Evolutionary conservation across 148 eudicot species (phyloP), one percentile per base, ranked within the genome.

Genomic region (Polygonum maritimum): DNA sequence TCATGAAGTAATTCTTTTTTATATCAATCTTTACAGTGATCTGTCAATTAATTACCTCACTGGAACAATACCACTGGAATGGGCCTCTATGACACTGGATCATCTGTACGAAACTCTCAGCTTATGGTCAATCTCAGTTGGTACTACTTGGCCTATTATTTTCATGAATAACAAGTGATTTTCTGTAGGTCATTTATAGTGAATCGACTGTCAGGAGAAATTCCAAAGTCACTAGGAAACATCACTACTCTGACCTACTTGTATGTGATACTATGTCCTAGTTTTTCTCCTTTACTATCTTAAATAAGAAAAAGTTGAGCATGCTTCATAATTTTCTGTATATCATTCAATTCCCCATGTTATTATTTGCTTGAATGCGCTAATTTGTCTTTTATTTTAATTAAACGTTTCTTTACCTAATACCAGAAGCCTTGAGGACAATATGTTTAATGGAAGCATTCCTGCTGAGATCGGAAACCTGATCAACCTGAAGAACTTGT

Each of bases 401-500:
- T 41, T 44, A 38, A 62, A 74, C 15, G 44, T 35, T 36, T 67
- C 44, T 21, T 31, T 31, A 48, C 41, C 13, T 40, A 52, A 70
- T 71, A 80, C 75, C 88, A 87, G 88, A 84, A 80, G 81, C 76
- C 35, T 88, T 40, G 88, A 84, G 81, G 75, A 40, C 78, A 85
- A 88, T 73, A 36, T 48, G 76, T 85, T 88, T 69, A 75, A 48
- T 71, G 91, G 88, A 72, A 78, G 62, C 9, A 82, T 88, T 69
- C 88, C 91, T 48, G 78, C 88, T 14, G 85, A 80, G 76, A 84
- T 88, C 0, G 91, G 88, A 72, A 82, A 84, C 0, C 80, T 88
- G 26, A 47, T 60, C 75, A 85, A 88, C 63, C 78, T 88, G 41
- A 45, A 3, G 16, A 67, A 22, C 21, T 77, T 88, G 89, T 86